phyloP scores from a whole-genome alignment of 2,329 filamentous ascomycete species.

The Claviceps quebecensis region DNA sequence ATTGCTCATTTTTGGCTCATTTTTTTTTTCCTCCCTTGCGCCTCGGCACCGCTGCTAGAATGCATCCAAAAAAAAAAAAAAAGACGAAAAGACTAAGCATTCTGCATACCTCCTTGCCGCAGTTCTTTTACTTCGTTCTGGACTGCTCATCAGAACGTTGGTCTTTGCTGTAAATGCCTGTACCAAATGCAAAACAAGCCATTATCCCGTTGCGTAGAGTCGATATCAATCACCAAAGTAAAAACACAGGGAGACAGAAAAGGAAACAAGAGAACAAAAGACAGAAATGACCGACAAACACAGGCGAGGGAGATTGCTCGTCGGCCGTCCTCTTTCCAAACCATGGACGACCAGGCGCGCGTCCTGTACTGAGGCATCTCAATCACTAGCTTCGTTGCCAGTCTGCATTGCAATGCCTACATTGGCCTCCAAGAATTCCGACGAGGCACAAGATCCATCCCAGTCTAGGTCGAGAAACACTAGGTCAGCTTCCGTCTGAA shows the following conservation, averaged over 20 bases:
- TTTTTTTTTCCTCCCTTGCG: slow-evolving; percentile 1
- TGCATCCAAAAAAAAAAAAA: background rate
- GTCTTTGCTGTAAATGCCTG: background rate
- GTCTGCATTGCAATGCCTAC: slow-evolving; percentile 30
- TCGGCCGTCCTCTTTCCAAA: background rate
- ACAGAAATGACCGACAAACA: background rate
- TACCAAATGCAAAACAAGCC: background rate
- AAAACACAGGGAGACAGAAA: background rate
- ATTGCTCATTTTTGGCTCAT: background rate
- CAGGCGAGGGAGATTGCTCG: background rate
- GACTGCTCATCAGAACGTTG: background rate
- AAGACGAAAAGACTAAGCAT: background rate
- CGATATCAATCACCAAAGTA: background rate
- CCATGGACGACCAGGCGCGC: background rate
- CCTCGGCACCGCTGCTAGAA: slow-evolving; percentile 4
- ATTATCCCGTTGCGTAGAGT: background rate
- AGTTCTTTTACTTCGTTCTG: background rate
- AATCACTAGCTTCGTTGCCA: slow-evolving; percentile 26
- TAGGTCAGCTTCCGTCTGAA: slow-evolving; percentile 8
- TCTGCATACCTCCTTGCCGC: background rate
- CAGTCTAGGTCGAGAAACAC: slow-evolving; percentile 26
- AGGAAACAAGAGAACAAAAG: background rate
- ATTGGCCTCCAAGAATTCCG: slow-evolving; percentile 38
- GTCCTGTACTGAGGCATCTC: slow-evolving; percentile 9
- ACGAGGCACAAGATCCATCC: slow-evolving; percentile 40